Percentiles rank a stretch among this genome's conserved stretches.
These are phyloP conservation scores for Tolypocladium cylindrosporum DNA, from an alignment of 2,329 filamentous ascomycete genomes.

Conservation along the genomic window DNA sequence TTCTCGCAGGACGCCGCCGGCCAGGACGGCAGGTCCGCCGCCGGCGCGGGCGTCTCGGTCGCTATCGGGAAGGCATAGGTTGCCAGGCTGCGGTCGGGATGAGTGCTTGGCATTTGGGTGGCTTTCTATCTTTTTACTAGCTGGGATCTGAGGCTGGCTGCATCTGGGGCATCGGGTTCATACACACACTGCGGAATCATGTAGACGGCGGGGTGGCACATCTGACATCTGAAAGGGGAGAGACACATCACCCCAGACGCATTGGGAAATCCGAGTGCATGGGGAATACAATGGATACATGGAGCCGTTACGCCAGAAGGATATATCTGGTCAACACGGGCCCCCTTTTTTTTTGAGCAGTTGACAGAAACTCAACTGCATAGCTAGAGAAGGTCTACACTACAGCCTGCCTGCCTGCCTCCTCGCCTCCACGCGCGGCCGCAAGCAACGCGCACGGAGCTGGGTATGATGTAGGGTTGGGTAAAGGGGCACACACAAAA, in stretches of 20 bases:
- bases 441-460: background rate
- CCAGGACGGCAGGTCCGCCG: conserved; percentile 34
- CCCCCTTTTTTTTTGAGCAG: background rate
- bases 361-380: background rate
- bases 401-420: background rate
- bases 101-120: background rate
- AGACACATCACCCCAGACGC: background rate
- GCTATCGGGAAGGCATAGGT: conserved; percentile 18
- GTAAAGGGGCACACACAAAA: conserved; percentile 29
- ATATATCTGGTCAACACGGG: background rate
- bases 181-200: background rate
- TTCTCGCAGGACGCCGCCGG: conserved; percentile 43
- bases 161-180: background rate
- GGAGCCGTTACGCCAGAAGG: background rate
- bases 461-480: background rate
- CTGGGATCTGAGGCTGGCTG: background rate
- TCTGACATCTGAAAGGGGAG: background rate
- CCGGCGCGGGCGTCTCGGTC: conserved; percentile 14
- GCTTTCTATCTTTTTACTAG: background rate
- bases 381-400: background rate
- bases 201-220: background rate
- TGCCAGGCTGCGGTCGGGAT: background rate
- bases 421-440: conserved; percentile 27
- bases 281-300: background rate
- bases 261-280: background rate